Evolutionary conservation across 108 stramenopile species (phyloP), one percentile per base, ranked within the genome.

Genomic region (Bacterosira constricta): DNA sequence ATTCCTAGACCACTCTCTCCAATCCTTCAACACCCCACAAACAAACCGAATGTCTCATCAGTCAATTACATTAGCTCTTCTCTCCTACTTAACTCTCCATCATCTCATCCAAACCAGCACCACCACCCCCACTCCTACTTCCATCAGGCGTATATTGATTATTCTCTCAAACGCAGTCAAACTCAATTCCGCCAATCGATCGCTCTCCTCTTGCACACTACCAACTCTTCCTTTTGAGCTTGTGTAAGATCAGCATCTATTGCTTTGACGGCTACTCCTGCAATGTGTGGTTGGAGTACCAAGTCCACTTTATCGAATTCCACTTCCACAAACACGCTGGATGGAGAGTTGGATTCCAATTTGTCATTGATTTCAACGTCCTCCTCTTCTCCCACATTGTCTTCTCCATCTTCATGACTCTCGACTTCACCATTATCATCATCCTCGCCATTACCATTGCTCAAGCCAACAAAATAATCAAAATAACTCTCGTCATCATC

Each of bases 221-320:
- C 71, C 78, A n/a, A n/a, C 26, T 51, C 51, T 4, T 36, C 74
- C 12, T 77, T 79, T 51, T 95, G 80, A 12, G 57, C 74, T 2
- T 44, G 41, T 1, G 88, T 89, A 51, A 95, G 29, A 29, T 87
- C 88, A 34, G 88, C 88, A 81, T 90, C 85, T 56, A 71, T 34
- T 0, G 86, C 74, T 57, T 95, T 95, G 52, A 90, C 77, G 13
- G 87, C 90, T 17, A 95, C 90, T 35, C 91, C 88, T 2, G 94
- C 94, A n/a, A 87, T 64, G 62, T 95, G 94, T 13, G 94, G 94
- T 45, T 75, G 70, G 50, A 90, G 63, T 9, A 90, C 88, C 47
- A 92, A 65, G 71, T 92, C 90, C 21, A 95, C 88, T 46, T 85
- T 80, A 74, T 95, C 94, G 49, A 58, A 89, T 63, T 90, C 94